Evolutionary conservation across 495 filamentous ascomycete species (phyloP), one percentile per base, ranked within the genome.

Genomic region (Aspergillus olivimuriae): DNA sequence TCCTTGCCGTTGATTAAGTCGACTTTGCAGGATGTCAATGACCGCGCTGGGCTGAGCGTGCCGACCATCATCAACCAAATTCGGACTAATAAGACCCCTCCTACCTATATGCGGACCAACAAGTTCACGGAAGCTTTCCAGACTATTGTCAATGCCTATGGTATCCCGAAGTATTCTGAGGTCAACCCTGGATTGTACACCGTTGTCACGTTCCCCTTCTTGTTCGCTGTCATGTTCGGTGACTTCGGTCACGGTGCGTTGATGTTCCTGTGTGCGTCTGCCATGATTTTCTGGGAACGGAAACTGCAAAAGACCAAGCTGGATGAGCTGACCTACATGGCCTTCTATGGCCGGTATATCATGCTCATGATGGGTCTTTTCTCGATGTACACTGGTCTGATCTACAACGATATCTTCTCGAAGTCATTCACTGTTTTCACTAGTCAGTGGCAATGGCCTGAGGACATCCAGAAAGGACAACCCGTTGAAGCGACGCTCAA

Each of bases 171-270:
- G 57, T 99, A 99, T 63, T 82, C 83, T 41, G 92, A 99, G 70
- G 87, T 92, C 68, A 99, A 99, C 69, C 94, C 92, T 45, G 92
- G 88, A 41, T 70, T 96, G 19, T 89, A 89, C 16, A 91, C 94
- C 17, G 88, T 96, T 46, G 80, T 97, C 51, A 99, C 94, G 12
- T 97, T 98, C 63, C 92, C 92, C 10, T 97, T 99, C 70, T 69
- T 97, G 32, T 99, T 99, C 61, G 94, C 94, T 20, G 91, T 96
- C 74, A 97, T 97, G 92, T 97, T 97, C 55, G 92, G 92, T 61
- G 92, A 97, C 64, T 78, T 94, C 48, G 92, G 92, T 19, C 92
- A 99, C 59, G 92, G 91, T 47, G 54, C 76, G 48, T 81, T 99
- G 53, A 89, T 97, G 85, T 74, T 86, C 11, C 53, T 80, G 40